A percentile compares a stretch with the other conserved stretches of the same genome.
Evolutionary conservation across 2,329 filamentous ascomycete species (phyloP).

Genomic region (Bipolaris sorokiniana): DNA sequence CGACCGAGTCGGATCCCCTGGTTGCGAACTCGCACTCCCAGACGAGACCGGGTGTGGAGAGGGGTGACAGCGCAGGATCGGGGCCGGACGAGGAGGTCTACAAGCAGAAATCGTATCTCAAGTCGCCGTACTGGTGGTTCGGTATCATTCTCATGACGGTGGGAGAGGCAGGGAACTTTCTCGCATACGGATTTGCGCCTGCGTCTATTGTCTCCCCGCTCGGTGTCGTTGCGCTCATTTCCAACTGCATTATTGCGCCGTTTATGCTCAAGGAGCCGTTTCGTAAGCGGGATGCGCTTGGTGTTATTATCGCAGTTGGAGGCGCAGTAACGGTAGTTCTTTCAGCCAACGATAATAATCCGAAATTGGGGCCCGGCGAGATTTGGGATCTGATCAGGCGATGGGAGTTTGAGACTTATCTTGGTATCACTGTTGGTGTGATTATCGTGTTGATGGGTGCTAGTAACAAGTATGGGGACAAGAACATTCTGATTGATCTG

Average conservation of each 20-base stretch:
- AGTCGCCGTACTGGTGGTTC: constrained; percentile 94
- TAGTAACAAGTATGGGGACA: constrained; percentile 82
- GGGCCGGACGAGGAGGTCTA: constrained; percentile 40
- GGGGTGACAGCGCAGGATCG: constrained; percentile 24
- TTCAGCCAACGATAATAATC: constrained; percentile 87
- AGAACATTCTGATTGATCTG: constrained; percentile 87
- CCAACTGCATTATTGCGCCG: constrained; percentile 95
- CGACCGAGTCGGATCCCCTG: constrained; percentile 46
- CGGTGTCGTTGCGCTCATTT: constrained; percentile 94
- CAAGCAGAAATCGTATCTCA: constrained; percentile 76
- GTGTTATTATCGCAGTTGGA: constrained; percentile 83
- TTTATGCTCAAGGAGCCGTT: constrained; percentile 92
- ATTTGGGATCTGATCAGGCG: constrained; percentile 88
- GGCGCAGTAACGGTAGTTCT: constrained; percentile 93
- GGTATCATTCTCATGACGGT: constrained; percentile 91
- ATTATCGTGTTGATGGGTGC: constrained; percentile 81
- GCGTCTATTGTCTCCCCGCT: constrained; percentile 96
- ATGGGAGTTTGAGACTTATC: constrained; percentile 89
- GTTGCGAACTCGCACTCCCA: constrained; percentile 18
- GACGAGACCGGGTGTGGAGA: constrained; percentile 31
- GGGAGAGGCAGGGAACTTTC: constrained; percentile 93
- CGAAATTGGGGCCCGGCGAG: constrained; percentile 86
- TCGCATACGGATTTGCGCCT: constrained; percentile 96
- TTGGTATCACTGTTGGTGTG: constrained; percentile 74
- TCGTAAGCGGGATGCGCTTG: constrained; percentile 81